Evolutionary conservation across 371 early-diverging fungal species (phyloP).

Genomic region (Saksenaea oblongispora): DNA sequence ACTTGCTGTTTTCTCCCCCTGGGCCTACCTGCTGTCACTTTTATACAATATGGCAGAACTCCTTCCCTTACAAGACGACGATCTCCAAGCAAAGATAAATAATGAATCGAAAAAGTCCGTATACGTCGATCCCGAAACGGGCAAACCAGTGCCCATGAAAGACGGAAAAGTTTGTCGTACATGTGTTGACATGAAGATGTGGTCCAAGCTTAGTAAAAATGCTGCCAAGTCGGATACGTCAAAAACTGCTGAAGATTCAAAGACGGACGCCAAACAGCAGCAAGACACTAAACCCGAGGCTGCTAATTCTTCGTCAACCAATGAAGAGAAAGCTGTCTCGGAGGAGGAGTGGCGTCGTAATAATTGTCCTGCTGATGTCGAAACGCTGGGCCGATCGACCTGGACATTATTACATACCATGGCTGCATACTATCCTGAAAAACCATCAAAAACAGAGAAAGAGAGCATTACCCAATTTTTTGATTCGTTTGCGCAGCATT

Average conservation of each 20-base stretch:
- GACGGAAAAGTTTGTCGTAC: constrained; percentile 75
- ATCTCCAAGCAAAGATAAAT: not conserved
- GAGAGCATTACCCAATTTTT: constrained; percentile 68
- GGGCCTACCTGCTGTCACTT: not conserved
- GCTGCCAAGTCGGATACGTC: constrained; percentile 24
- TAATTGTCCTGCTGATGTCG: constrained; percentile 89
- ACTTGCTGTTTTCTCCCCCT: too few species aligned
- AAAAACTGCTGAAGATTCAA: constrained; percentile 11
- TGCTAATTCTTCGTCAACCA: not conserved
- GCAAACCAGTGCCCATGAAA: constrained; percentile 47
- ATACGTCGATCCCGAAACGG: constrained; percentile 42
- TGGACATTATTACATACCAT: constrained; percentile 99
- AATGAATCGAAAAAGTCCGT: not conserved
- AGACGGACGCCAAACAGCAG: not conserved
- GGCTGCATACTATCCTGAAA: constrained; percentile 95
- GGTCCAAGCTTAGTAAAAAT: constrained; percentile 50
- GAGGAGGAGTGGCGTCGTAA: constrained; percentile 44
- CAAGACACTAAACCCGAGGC: not conserved
- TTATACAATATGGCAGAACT: not conserved
- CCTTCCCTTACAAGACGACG: not conserved
- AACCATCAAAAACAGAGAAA: constrained; percentile 74
- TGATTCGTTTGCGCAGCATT: constrained; percentile 81
- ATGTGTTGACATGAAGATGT: constrained; percentile 74
- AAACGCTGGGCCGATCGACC: constrained; percentile 87
- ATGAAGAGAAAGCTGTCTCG: not conserved